phyloP scores from a whole-genome alignment of 108 stramenopile species.

The Stephanodiscus triporus region DNA sequence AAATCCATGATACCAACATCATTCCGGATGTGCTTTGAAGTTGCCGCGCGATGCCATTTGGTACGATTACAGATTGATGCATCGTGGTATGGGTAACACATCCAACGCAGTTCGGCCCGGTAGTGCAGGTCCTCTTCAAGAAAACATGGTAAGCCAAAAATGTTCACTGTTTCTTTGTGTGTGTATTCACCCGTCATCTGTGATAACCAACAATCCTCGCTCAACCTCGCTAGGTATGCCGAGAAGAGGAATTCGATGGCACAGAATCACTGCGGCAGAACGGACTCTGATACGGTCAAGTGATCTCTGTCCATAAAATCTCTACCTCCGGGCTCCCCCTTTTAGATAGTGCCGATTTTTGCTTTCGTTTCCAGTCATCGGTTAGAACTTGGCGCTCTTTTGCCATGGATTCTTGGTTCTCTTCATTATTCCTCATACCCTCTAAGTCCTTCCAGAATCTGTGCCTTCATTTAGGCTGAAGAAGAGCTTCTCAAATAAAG shows the following conservation, averaged over 20 bases:
- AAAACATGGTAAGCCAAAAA: too few species aligned
- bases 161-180: too few species aligned
- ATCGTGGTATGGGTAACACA: slow-evolving; percentile 59
- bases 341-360: slow-evolving; percentile 67
- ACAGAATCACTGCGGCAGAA: neutral
- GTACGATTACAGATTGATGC: slow-evolving; percentile 71
- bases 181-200: too few species aligned
- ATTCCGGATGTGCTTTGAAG: too few species aligned
- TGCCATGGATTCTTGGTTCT: slow-evolving; percentile 62
- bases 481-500: slow-evolving; percentile 57
- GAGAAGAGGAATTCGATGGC: neutral
- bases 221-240: too few species aligned
- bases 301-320: neutral
- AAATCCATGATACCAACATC: too few species aligned
- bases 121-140: slow-evolving; percentile 61
- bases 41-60: slow-evolving; percentile 56
- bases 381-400: slow-evolving; percentile 72
- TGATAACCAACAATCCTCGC: too few species aligned
- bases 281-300: neutral
- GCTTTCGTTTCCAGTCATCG: slow-evolving; percentile 86
- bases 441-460: slow-evolving; percentile 61
- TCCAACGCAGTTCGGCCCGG: slow-evolving; percentile 48
- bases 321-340: slow-evolving; percentile 56
- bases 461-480: slow-evolving; percentile 68
- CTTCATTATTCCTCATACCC: slow-evolving; percentile 49